phyloP scores from a whole-genome alignment of 2,329 filamentous ascomycete genomes.

The Incumbomyces lentus region DNA sequence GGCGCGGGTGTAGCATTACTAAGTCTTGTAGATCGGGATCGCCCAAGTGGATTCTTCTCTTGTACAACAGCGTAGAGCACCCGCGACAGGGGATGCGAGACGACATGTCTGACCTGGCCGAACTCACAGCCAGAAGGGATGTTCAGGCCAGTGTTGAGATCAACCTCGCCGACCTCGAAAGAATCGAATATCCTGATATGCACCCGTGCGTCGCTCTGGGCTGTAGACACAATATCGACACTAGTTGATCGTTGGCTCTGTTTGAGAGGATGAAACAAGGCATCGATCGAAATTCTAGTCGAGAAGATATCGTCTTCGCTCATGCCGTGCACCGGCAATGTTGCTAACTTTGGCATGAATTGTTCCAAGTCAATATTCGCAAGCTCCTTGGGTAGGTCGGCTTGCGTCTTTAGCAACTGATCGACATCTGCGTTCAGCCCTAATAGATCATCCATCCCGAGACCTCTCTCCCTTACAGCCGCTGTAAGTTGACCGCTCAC shows the following conservation, averaged over 20 bases:
- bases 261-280: slow-evolving; percentile 51
- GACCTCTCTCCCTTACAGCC: slow-evolving; percentile 23
- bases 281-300: slow-evolving; percentile 57
- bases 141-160: slow-evolving; percentile 35
- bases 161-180: slow-evolving; percentile 63
- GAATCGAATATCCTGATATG: slow-evolving; percentile 79
- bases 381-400: slow-evolving; percentile 61
- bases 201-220: slow-evolving; percentile 58
- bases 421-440: slow-evolving; percentile 28
- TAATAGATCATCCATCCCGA: slow-evolving; percentile 34
- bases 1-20: not conserved
- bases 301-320: slow-evolving; percentile 53
- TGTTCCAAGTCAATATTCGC: slow-evolving; percentile 61
- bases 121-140: slow-evolving; percentile 30
- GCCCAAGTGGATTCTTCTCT: slow-evolving; percentile 9
- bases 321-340: slow-evolving; percentile 52
- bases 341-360: slow-evolving; percentile 65
- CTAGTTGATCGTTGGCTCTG: slow-evolving; percentile 42
- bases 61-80: slow-evolving; percentile 61
- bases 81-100: slow-evolving; percentile 63
- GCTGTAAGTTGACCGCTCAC: slow-evolving; percentile 7
- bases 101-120: slow-evolving; percentile 46
- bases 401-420: slow-evolving; percentile 27
- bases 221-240: slow-evolving; percentile 70
- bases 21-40: slow-evolving; percentile 17